These are phyloP conservation scores for Paracoccidioides brasiliensis DNA, from an alignment of 2,329 filamentous ascomycete genomes.

Conservation along the genomic window DNA sequence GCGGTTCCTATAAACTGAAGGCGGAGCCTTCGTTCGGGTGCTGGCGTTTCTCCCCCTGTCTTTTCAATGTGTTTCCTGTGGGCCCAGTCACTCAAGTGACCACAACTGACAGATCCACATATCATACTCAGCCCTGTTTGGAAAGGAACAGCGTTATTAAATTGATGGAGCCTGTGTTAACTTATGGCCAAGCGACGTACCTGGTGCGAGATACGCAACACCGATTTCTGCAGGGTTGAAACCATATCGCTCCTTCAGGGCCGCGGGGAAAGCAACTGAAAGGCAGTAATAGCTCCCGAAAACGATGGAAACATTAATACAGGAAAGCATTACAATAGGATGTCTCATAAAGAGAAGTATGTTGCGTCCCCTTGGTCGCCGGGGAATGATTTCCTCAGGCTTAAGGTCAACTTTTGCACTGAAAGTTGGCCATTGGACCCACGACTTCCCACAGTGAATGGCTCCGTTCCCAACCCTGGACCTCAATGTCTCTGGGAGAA, in stretches of 20 bases:
- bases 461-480: conserved; percentile 33
- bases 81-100: conserved; percentile 1
- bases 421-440: conserved; percentile 3
- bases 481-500: conserved; percentile 36
- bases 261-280: conserved; percentile 18
- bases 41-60: not conserved
- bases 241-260: conserved; percentile 21
- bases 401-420: not conserved
- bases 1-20: conserved; percentile 1
- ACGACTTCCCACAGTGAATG: conserved; percentile 11
- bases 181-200: not conserved
- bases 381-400: conserved; percentile 10
- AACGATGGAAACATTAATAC: conserved; percentile 23
- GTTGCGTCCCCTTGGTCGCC: conserved; percentile 17
- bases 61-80: not conserved
- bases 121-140: not conserved
- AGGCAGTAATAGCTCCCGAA: conserved; percentile 24
- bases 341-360: conserved; percentile 21
- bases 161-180: too few relatives aligned
- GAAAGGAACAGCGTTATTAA: not conserved
- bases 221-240: conserved; percentile 25
- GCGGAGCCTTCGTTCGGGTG: conserved; percentile 1
- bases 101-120: conserved; percentile 1
- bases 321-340: conserved; percentile 23
- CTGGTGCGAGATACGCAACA: conserved; percentile 22